Conservation (phyloP, 306 rosid species). For the Adenanthera pavonina region DNA sequence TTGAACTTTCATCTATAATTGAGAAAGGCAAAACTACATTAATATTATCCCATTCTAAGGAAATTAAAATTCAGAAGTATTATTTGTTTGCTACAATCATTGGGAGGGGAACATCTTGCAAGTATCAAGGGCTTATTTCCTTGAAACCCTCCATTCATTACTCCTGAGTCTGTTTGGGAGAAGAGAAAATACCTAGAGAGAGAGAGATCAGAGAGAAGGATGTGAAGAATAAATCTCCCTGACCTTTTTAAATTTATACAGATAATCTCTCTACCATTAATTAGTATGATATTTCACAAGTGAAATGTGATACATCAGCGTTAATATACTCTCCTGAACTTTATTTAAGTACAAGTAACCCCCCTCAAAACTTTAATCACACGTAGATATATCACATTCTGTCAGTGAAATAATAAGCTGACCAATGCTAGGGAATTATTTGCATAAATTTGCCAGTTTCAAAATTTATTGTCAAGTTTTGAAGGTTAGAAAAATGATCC, state of each 20-base stretch:
- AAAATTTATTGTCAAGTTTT: not conserved
- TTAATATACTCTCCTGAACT: not conserved
- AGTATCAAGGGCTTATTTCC: not conserved
- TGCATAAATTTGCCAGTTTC: not conserved
- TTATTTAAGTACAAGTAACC: not conserved
- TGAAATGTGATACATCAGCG: not conserved
- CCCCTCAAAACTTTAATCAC: too few relatives aligned
- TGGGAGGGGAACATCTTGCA: slow-evolving; percentile 6
- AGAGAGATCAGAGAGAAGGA: not conserved
- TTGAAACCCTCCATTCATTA: not conserved
- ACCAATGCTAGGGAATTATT: not conserved
- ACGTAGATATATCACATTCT: not conserved
- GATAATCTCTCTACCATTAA: too few relatives aligned
- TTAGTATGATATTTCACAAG: not conserved
- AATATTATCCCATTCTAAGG: not conserved
- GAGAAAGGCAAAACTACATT: not conserved
- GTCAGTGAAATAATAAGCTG: not conserved
- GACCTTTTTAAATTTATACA: too few relatives aligned
- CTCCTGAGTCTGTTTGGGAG: not conserved
- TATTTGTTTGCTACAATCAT: not conserved
- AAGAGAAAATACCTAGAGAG: too few relatives aligned
- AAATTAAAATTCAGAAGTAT: not conserved
- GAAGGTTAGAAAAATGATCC: not conserved
- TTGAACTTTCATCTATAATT: slow-evolving; percentile 30
- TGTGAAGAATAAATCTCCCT: not conserved